phyloP scores from a whole-genome alignment of 2,329 filamentous ascomycete genomes.

The Aspergillus brasiliensis region DNA sequence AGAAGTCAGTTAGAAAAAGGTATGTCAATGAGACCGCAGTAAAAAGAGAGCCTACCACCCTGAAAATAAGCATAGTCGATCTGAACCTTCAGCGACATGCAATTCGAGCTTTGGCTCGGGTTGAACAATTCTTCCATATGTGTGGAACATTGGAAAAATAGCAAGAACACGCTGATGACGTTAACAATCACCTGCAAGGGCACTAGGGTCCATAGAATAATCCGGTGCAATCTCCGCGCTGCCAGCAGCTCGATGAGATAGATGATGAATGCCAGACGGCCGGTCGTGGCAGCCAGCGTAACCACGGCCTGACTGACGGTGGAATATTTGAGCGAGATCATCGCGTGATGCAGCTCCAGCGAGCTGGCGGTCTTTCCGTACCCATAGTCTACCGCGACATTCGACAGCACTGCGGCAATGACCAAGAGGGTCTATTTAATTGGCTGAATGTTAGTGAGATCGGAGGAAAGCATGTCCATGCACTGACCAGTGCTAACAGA shows the following conservation, averaged over 20 bases:
- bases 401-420: background rate
- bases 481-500: background rate
- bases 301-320: background rate
- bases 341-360: background rate
- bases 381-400: background rate
- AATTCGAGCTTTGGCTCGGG: background rate
- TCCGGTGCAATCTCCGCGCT: background rate
- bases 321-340: background rate
- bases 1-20: too few relatives aligned
- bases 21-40: too few relatives aligned
- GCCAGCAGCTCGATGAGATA: constrained; percentile 2
- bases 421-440: background rate
- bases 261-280: background rate
- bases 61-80: constrained; percentile 7
- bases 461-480: background rate
- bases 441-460: background rate
- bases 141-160: background rate
- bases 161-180: background rate
- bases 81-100: constrained; percentile 1
- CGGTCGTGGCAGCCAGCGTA: background rate
- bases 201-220: background rate
- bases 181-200: background rate
- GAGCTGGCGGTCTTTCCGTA: background rate
- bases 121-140: background rate
- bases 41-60: background rate